Evolutionary conservation across 192 early-diverging fungal species (phyloP).

Genomic region (Coemansia sp.): DNA sequence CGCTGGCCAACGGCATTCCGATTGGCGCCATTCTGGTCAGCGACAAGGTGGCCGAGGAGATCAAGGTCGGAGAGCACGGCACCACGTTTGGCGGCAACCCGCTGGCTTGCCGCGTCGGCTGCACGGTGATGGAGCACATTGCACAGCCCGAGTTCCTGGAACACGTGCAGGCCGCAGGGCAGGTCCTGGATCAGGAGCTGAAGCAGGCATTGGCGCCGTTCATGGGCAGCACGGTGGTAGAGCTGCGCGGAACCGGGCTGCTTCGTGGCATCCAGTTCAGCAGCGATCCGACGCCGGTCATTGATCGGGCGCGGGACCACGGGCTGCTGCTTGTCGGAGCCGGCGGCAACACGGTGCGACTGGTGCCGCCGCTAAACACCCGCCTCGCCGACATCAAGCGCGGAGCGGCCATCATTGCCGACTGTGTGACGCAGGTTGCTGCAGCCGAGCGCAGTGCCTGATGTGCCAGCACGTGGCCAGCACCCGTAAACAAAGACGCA

Average conservation of each 20-base stretch:
- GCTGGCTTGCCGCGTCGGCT: constrained; percentile 81
- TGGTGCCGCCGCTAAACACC: constrained; percentile 87
- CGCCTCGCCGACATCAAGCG: constrained; percentile 70
- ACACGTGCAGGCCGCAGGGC: constrained; percentile 62
- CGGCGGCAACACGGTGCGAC: constrained; percentile 82
- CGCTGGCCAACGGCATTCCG: constrained; percentile 93
- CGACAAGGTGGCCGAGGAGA: constrained; percentile 70
- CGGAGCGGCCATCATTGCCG: constrained; percentile 68
- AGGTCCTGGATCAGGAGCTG: constrained; percentile 56
- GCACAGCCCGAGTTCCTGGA: constrained; percentile 66
- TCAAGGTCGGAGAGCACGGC: constrained; percentile 91
- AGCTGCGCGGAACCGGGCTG: constrained; percentile 82
- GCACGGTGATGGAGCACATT: constrained; percentile 68
- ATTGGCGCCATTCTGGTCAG: constrained; percentile 88
- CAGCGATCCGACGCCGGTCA: constrained; percentile 61
- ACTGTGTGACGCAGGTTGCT: constrained; percentile 39
- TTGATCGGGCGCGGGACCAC: constrained; percentile 70
- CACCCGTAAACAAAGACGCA: constrained; percentile 5
- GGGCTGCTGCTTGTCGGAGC: constrained; percentile 88
- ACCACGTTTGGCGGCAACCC: constrained; percentile 98
- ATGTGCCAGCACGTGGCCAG: background rate
- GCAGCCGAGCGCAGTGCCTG: constrained; percentile 2
- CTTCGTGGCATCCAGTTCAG: constrained; percentile 83
- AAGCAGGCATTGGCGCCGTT: constrained; percentile 39
- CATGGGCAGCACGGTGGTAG: constrained; percentile 58